Evolutionary conservation across 495 filamentous ascomycete species (phyloP).

Genomic region (Pseudotulostoma volvatum): DNA sequence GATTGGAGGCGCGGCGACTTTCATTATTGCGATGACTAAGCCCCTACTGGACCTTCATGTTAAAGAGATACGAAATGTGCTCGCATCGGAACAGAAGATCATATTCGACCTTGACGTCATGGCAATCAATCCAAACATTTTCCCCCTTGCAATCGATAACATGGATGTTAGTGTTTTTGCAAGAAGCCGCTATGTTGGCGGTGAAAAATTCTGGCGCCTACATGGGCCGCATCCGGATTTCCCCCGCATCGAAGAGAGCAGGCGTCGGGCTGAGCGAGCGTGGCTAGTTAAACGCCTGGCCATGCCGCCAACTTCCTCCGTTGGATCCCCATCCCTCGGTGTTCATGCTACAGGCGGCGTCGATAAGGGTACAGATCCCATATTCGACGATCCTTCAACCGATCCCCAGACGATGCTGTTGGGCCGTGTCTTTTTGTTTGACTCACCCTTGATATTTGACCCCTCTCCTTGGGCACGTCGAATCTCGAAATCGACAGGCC

Average conservation of each 20-base stretch:
- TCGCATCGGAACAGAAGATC: conserved; percentile 85
- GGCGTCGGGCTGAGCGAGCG: conserved; percentile 18
- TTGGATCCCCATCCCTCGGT: conserved; percentile 3
- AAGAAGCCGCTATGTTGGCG: conserved; percentile 70
- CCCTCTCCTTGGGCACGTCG: conserved; percentile 63
- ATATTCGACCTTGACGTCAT: conserved; percentile 86
- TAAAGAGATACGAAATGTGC: conserved; percentile 65
- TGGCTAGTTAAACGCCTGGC: conserved; percentile 8
- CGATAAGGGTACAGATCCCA: conserved; percentile 59
- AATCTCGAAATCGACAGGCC: conserved; percentile 53
- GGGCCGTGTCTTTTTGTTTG: conserved; percentile 71
- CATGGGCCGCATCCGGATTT: conserved; percentile 24
- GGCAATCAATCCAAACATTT: conserved; percentile 81
- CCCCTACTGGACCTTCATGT: conserved; percentile 63
- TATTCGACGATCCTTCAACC: conserved; percentile 40
- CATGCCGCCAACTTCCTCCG: not conserved
- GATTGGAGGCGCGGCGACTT: conserved; percentile 64
- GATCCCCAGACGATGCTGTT: conserved; percentile 74
- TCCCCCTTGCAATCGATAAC: conserved; percentile 64
- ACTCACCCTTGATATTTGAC: conserved; percentile 75
- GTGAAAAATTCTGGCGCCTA: conserved; percentile 56
- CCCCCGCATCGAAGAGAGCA: conserved; percentile 22
- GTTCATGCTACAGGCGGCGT: conserved; percentile 22
- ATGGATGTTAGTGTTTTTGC: conserved; percentile 88
- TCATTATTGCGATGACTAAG: conserved; percentile 82